Evolutionary conservation across 805 yeast genomes (phyloP), one percentile per base, ranked within the genome.

Genomic region (Yarrowia divulgata): DNA sequence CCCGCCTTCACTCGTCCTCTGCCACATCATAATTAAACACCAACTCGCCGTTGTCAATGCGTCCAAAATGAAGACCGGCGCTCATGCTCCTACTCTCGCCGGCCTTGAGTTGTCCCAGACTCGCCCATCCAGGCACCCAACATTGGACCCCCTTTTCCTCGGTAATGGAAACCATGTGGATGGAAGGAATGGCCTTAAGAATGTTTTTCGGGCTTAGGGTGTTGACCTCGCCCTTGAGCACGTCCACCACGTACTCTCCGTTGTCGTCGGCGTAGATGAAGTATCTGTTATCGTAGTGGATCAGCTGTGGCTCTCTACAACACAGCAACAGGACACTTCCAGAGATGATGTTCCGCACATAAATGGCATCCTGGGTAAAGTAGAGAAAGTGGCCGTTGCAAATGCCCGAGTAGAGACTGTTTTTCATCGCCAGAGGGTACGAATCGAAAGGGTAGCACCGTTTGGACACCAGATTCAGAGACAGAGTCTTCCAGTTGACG

Each of bases 101-200:
- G 8, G 63, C 48, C 48, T 40, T 57, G 29, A 57, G 37, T 16
- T 40, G 63, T 3, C 63, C 63, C 10, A 57, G 48, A 29, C 48
- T 40, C 10, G 63, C 48, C 63, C 63, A 57, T 6, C 63, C 63
- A 2, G 63, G 63, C 6, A 57, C 16, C 63, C 63, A 57, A 39
- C 63, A 57, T 9, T 23, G 18, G 12, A 42, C 63, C 2, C 63
- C 63, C 16, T 57, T 32, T 10, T 57, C 46, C 7, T 39, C 63
- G 2, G 63, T 16, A 10, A 57, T 16, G 7, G 63, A 40, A 7
- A 57, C 48, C 48, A 42, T 29, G 18, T 57, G 63, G 14, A 57
- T 57, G 13, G 63, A 57, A 29, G 63, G 63, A 9, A 57, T 29
- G 1, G 48, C 48, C 16, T 29, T 29, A 12, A 57, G 63, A 29